Evolutionary conservation across 78 protist genomes (phyloP).

Genomic region (Cavenderia fasciculata): DNA sequence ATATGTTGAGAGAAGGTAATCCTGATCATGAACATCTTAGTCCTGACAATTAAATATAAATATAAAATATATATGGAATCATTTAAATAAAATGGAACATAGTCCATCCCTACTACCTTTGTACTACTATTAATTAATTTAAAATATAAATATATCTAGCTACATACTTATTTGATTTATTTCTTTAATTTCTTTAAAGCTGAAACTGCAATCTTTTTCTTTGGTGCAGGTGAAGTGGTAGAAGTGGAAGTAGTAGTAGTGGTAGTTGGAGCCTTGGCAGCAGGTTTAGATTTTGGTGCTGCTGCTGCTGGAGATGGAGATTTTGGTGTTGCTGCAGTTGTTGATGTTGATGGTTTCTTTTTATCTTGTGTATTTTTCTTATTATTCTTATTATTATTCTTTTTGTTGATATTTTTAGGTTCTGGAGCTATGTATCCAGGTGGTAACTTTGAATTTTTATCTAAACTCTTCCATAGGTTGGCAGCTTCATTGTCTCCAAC

Average conservation of each 20-base stretch:
- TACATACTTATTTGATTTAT: neutral
- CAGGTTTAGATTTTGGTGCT: neutral
- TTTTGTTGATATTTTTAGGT: neutral
- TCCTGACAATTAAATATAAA: no score
- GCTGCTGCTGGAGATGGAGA: no score
- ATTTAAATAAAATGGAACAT: no score
- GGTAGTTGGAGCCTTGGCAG: neutral
- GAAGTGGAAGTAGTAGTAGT: neutral
- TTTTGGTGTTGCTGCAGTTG: neutral
- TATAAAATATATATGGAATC: no score
- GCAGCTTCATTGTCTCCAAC: no score
- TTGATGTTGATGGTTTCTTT: neutral
- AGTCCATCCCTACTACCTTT: no score
- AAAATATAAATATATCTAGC: no score
- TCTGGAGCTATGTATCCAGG: no score
- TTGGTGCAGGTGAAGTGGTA: neutral
- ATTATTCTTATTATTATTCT: neutral
- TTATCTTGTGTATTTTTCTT: neutral
- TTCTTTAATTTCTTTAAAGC: neutral
- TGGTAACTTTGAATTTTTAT: no score
- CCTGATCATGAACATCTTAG: slow-evolving; percentile 43
- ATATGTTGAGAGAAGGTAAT: slow-evolving; percentile 11
- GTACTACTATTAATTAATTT: no score
- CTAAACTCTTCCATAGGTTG: no score
- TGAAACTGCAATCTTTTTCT: neutral